A percentile compares a stretch with the other conserved stretches of the same genome.
These are phyloP conservation scores for Stephania yunnanensis DNA, from an alignment of 164 flowering plant species.

Conservation along the genomic window DNA sequence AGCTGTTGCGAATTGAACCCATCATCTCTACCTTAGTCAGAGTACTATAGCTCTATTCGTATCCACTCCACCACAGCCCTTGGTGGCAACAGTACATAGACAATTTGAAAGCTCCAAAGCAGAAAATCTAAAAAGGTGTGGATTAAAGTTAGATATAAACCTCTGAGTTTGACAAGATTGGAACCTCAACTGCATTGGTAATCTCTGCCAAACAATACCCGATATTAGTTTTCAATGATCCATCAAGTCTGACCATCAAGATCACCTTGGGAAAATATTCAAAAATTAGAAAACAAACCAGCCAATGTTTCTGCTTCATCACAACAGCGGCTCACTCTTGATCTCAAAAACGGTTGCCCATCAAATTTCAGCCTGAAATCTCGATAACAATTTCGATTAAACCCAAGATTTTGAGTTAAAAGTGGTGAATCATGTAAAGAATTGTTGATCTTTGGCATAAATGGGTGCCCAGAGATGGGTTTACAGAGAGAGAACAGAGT, in stretches of 20 bases:
- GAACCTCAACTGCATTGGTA: constrained; percentile 30
- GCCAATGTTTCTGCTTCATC: constrained; percentile 19
- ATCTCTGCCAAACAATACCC: constrained; percentile 25
- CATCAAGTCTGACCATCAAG: not conserved
- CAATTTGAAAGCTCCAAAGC: not conserved
- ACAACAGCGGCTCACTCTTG: constrained; percentile 16
- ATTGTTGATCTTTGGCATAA: constrained; percentile 2
- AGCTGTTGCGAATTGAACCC: too few relatives aligned
- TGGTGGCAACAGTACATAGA: not conserved
- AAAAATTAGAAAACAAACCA: constrained; percentile 17
- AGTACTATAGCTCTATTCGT: not conserved
- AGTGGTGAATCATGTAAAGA: constrained; percentile 10
- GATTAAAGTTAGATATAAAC: constrained; percentile 23
- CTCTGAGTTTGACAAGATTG: constrained; percentile 53
- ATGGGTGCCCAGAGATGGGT: constrained; percentile 20
- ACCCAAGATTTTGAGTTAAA: constrained; percentile 16
- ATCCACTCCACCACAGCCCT: too few relatives aligned
- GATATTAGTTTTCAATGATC: not conserved
- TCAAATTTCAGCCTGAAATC: constrained; percentile 8
- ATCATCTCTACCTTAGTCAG: not conserved
- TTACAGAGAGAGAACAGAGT: constrained; percentile 17
- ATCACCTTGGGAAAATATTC: not conserved
- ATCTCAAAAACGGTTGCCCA: constrained; percentile 17
- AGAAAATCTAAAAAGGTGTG: not conserved
- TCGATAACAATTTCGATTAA: constrained; percentile 19